phyloP scores from a whole-genome alignment of 148 eudicot genomes.

The Vaccinium darrowii region DNA sequence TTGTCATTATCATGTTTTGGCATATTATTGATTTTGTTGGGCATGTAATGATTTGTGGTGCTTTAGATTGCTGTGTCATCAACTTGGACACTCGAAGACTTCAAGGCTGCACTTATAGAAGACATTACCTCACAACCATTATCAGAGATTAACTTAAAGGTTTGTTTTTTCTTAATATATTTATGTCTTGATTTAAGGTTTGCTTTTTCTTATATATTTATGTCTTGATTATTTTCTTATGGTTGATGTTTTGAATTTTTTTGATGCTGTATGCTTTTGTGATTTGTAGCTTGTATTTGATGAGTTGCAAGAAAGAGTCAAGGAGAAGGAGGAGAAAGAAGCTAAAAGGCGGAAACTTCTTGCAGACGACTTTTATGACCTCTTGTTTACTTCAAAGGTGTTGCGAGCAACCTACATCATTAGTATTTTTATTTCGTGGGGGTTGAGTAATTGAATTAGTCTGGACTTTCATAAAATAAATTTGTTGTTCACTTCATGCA shows the following conservation, averaged over 20 bases:
- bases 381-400: slow-evolving; percentile 75
- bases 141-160: slow-evolving; percentile 79
- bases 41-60: slow-evolving; percentile 12
- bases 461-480: neutral
- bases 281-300: slow-evolving; percentile 71
- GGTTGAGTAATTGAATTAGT: neutral
- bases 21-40: neutral
- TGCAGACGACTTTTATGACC: slow-evolving; percentile 68
- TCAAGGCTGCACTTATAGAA: slow-evolving; percentile 64
- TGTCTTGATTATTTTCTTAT: neutral
- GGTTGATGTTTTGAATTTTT: neutral
- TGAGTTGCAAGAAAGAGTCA: slow-evolving; percentile 65
- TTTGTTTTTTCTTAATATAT: slow-evolving; percentile 16
- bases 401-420: neutral
- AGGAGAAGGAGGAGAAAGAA: slow-evolving; percentile 93
- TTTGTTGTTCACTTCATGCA: slow-evolving; percentile 26
- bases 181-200: slow-evolving; percentile 43
- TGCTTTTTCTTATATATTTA: slow-evolving; percentile 1
- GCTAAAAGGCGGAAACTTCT: slow-evolving; percentile 76
- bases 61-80: slow-evolving; percentile 65
- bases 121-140: slow-evolving; percentile 46
- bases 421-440: neutral
- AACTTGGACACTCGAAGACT: slow-evolving; percentile 79
- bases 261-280: slow-evolving; percentile 10
- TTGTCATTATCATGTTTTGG: neutral